Percentiles rank a stretch among this genome's conserved stretches.
Evolutionary conservation across 768 basidiomycete species (phyloP).

Genomic region (Rhodotorula kratochvilovae): DNA sequence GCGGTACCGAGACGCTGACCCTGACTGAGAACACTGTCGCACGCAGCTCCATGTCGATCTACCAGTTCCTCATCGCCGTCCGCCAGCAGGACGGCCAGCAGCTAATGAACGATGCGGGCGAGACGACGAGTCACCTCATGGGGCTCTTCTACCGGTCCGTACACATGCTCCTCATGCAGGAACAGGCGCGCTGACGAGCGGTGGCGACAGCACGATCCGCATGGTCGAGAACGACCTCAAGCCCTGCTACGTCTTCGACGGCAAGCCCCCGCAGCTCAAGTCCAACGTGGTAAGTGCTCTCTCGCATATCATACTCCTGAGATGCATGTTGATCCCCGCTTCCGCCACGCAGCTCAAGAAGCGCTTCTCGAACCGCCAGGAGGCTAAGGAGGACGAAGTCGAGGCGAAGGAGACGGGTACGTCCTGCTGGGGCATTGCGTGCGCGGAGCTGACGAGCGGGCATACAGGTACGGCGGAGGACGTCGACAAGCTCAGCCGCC

Average conservation of each 20-base stretch:
- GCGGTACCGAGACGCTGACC: not conserved
- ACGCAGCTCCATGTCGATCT: constrained; percentile 73
- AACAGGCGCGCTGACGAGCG: not conserved
- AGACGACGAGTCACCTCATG: constrained; percentile 96
- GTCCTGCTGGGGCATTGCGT: constrained; percentile 23
- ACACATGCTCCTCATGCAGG: no score
- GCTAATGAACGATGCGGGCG: constrained; percentile 94
- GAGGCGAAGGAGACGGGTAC: constrained; percentile 89
- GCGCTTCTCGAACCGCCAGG: constrained; percentile 83
- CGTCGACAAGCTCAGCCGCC: constrained; percentile 77
- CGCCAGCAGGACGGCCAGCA: constrained; percentile 93
- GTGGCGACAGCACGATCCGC: constrained; percentile 61
- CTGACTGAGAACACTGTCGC: no score
- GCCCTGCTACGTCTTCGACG: constrained; percentile 96
- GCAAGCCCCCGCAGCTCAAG: constrained; percentile 95
- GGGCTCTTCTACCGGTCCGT: constrained; percentile 79
- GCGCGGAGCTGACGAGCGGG: not conserved
- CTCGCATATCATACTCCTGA: not conserved
- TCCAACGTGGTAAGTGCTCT: constrained; percentile 81
- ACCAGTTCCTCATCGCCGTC: constrained; percentile 91
- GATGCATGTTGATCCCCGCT: not conserved
- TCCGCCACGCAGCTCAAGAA: constrained; percentile 89
- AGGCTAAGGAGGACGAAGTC: constrained; percentile 89
- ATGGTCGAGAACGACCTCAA: constrained; percentile 99
- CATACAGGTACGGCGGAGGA: constrained; percentile 74